These are phyloP conservation scores for Grigorovia yakushimaensis DNA, from an alignment of 805 yeast species.

Conservation along the genomic window DNA sequence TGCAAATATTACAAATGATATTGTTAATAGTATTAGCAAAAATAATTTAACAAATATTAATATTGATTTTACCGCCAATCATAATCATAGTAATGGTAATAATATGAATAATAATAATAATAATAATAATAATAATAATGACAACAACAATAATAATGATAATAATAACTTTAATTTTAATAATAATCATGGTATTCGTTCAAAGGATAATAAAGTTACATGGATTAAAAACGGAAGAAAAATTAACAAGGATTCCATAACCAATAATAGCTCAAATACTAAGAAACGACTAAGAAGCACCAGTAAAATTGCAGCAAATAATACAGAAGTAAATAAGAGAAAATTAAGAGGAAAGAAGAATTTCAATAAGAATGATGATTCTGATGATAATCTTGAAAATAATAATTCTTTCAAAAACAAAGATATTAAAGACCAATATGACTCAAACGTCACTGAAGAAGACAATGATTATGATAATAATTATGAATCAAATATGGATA, in stretches of 20 bases:
- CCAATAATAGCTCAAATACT: conserved; percentile 5
- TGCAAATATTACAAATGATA: neutral
- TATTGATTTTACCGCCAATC: neutral
- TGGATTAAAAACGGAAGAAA: conserved; percentile 29
- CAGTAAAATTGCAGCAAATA: neutral
- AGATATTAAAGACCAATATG: neutral
- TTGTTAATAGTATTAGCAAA: neutral
- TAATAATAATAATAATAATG: neutral
- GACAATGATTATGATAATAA: neutral
- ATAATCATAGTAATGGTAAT: neutral
- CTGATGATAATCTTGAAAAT: neutral
- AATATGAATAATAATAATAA: neutral
- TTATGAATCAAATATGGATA: neutral
- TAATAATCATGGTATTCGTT: neutral
- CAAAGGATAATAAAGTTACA: conserved; percentile 15
- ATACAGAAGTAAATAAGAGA: neutral
- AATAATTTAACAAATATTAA: neutral
- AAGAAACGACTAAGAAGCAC: neutral
- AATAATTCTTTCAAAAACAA: neutral
- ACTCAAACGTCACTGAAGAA: neutral
- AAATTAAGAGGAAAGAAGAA: neutral
- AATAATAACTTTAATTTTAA: neutral
- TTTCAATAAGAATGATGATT: neutral
- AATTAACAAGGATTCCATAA: conserved; percentile 15
- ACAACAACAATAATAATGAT: neutral